Conservation (phyloP, 2,329 filamentous ascomycete species). For the Fusarium sulawesiense region DNA sequence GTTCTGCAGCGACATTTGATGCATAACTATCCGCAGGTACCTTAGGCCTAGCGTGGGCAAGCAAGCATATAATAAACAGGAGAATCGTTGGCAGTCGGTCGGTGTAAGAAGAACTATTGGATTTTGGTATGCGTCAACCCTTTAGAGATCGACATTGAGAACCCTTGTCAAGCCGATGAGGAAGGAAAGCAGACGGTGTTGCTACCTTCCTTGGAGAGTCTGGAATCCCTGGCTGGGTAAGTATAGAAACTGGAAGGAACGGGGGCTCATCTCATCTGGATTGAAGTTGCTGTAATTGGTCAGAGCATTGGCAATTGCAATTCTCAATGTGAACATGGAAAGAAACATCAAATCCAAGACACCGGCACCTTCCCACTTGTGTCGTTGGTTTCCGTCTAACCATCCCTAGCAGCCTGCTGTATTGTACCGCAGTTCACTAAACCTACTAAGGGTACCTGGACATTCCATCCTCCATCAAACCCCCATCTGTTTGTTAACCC, state of each 20-base stretch:
- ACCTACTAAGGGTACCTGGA: neutral
- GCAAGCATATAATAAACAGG: conserved; percentile 2
- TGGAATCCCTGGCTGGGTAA: neutral
- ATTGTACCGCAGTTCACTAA: conserved; percentile 1
- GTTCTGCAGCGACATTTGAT: conserved; percentile 8
- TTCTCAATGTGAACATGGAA: conserved; percentile 14
- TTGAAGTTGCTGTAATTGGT: conserved; percentile 24
- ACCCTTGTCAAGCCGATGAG: neutral
- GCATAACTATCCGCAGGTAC: neutral
- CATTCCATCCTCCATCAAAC: neutral
- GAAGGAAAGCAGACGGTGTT: conserved; percentile 15
- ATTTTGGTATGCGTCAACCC: conserved; percentile 12
- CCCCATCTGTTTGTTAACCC: conserved; percentile 3
- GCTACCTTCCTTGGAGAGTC: conserved; percentile 13
- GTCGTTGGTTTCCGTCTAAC: conserved; percentile 30
- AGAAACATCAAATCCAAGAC: conserved; percentile 26
- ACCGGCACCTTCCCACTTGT: conserved; percentile 32
- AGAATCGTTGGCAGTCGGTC: neutral
- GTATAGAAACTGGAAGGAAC: conserved; percentile 11
- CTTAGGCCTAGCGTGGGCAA: neutral
- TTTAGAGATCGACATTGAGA: conserved; percentile 3
- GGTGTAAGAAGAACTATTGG: neutral
- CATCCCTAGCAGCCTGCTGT: conserved; percentile 16
- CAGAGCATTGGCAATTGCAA: neutral
- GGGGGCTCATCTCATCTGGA: conserved; percentile 2